Base-by-base conservation (phyloP, 2,329 filamentous ascomycete species). In the Calonectria leucothoes region DNA sequence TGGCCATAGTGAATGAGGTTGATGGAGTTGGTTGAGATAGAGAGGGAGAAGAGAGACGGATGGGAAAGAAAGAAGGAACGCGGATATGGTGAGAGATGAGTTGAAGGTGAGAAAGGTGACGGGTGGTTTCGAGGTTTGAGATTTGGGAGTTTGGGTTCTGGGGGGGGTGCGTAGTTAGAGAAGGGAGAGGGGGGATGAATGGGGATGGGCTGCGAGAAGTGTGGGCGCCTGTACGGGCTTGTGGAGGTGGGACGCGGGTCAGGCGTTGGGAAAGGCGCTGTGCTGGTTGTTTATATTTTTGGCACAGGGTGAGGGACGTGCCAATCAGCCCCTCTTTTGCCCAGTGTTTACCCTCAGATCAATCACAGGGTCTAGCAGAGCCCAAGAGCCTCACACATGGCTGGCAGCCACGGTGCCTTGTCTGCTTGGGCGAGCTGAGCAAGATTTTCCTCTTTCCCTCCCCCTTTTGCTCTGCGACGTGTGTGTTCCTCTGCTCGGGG, bases 1-100 rank as follows among this genome's bases (percentile, higher is more conserved):
- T 83, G 71, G 83, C 74, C 83, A 84, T 84, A 73, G 71, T 80
- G 75, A 77, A 71, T 74, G 73, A 75, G 66, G 77, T 72, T 75
- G 66, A 69, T 69, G 52, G 66, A 61, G 73, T 77, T 74, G 69
- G 73, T 76, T 73, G 74, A 73, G 63, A 71, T 73, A 72, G 68
- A 76, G 70, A 70, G 55, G 33, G 75, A 31, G 70, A 64, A 69
- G 45, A 65, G 74, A 75, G 75, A 73, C 71, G 75, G 72, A 69
- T 55, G 66, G 45, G 57, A 55, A 72, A 77, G 76, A 70, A 72
- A 67, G 76, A 75, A 78, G 66, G 67, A 74, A 75, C 67, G 70
- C 75, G 78, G 69, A 78, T 52, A 64, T 71, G 57, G 57, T 69
- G 68, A 59, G 65, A 69, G 68, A 76, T 70, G 77, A 70, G 68